Evolutionary conservation across 1,284 basidiomycete genomes (phyloP).

Genomic region (Irpex sp.): DNA sequence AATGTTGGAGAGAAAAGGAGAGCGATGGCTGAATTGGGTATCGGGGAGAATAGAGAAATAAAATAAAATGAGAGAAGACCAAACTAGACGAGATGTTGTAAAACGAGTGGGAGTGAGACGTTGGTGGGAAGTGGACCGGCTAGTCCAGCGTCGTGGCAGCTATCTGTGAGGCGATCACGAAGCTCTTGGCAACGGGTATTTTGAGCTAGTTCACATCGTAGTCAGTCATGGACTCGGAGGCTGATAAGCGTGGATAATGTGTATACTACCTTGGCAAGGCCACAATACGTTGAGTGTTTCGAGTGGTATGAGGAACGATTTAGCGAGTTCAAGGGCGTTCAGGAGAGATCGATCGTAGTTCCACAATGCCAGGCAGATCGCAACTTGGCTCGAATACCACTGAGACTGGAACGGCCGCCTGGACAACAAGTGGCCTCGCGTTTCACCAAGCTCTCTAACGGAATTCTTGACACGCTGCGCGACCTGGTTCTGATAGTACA

Average conservation of each 20-base stretch:
- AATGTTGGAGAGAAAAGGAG: neutral
- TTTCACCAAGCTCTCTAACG: slow-evolving; percentile 43
- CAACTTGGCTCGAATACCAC: slow-evolving; percentile 49
- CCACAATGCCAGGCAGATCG: slow-evolving; percentile 65
- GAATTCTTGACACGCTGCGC: slow-evolving; percentile 50
- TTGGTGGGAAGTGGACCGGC: slow-evolving; percentile 22
- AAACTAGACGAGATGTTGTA: slow-evolving; percentile 9
- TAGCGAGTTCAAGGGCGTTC: slow-evolving; percentile 64
- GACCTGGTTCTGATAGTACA: slow-evolving; percentile 60
- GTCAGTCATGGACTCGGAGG: neutral
- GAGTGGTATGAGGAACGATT: slow-evolving; percentile 56
- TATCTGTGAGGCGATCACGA: slow-evolving; percentile 23
- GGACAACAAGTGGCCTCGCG: slow-evolving; percentile 49
- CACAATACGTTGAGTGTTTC: slow-evolving; percentile 68
- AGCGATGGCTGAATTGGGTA: neutral
- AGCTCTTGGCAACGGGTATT: slow-evolving; percentile 25
- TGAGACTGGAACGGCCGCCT: slow-evolving; percentile 65
- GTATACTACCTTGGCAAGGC: slow-evolving; percentile 56
- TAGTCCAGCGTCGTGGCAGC: slow-evolving; percentile 21
- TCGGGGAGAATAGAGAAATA: neutral
- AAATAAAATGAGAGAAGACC: neutral
- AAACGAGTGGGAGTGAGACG: slow-evolving; percentile 24
- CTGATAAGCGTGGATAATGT: neutral
- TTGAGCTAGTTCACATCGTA: slow-evolving; percentile 18
- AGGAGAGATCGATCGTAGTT: slow-evolving; percentile 53